Conservation (phyloP, 2,329 filamentous ascomycete genomes). For the Tolypocladium cylindrosporum region DNA sequence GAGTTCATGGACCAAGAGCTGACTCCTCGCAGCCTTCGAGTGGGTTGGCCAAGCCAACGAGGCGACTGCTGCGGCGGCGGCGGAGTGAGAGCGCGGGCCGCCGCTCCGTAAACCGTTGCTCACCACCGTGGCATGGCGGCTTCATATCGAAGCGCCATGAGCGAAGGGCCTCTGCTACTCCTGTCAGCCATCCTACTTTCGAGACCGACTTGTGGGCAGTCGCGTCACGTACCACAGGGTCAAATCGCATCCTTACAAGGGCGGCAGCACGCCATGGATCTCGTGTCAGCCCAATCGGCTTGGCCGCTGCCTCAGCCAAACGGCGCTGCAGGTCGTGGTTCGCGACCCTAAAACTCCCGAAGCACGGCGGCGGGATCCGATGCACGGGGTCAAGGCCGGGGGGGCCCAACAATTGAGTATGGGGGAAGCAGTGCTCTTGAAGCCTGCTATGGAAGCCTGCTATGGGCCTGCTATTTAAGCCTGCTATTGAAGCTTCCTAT, state of each 20-base stretch:
- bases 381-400: neutral
- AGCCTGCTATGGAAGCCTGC: neutral
- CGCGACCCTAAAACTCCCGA: neutral
- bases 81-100: constrained; percentile 10
- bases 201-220: neutral
- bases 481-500: too few relatives aligned
- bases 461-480: too few relatives aligned
- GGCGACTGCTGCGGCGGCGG: constrained; percentile 13
- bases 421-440: neutral
- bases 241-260: neutral
- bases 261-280: neutral
- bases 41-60: constrained; percentile 28
- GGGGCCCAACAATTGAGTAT: neutral
- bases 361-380: neutral
- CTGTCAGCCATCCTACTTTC: neutral
- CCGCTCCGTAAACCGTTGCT: neutral
- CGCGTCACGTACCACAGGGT: neutral
- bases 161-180: neutral
- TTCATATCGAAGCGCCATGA: neutral
- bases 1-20: neutral
- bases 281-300: too few relatives aligned
- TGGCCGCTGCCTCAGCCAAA: neutral
- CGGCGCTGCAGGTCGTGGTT: neutral
- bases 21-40: constrained; percentile 24
- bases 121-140: neutral